Conservation (phyloP, 1,139 yeast species). For the Yamadazyma mexicana region DNA sequence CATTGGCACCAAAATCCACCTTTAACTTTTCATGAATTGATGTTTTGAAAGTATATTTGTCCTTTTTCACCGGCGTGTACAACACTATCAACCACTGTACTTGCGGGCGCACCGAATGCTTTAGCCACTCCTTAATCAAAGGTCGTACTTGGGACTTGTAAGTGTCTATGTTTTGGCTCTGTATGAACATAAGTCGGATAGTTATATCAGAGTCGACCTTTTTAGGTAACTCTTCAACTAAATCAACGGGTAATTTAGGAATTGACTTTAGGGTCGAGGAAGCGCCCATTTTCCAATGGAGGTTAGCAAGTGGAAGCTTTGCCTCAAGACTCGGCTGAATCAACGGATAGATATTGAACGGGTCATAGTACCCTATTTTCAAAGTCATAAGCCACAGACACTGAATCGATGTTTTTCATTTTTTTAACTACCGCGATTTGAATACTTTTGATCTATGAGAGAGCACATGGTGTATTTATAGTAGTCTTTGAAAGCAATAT, state of each 20-base stretch:
- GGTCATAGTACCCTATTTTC: constrained; percentile 76
- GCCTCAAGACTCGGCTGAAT: constrained; percentile 52
- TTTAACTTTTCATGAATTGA: constrained; percentile 65
- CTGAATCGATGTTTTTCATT: not conserved
- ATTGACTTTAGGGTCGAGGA: constrained; percentile 60
- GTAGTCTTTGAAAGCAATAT: no score
- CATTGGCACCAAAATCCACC: constrained; percentile 58
- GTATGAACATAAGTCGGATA: constrained; percentile 67
- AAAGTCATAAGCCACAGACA: constrained; percentile 5
- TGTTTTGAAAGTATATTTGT: constrained; percentile 49
- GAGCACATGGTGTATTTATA: no score
- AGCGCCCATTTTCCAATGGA: constrained; percentile 74
- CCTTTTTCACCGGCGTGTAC: constrained; percentile 49
- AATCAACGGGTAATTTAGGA: constrained; percentile 55
- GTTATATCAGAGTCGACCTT: constrained; percentile 45
- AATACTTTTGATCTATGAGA: not conserved
- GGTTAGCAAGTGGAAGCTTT: constrained; percentile 64
- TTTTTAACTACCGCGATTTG: not conserved
- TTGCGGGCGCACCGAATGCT: constrained; percentile 38
- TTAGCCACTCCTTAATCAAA: constrained; percentile 78
- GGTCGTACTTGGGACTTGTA: constrained; percentile 83
- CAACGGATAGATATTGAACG: constrained; percentile 64
- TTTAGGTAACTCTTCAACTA: constrained; percentile 63
- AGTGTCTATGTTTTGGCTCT: constrained; percentile 64
- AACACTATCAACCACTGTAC: constrained; percentile 65